A percentile compares a stretch with the other conserved stretches of the same genome.
phyloP scores from a whole-genome alignment of 805 yeast genomes.

The Yarrowia deformans region DNA sequence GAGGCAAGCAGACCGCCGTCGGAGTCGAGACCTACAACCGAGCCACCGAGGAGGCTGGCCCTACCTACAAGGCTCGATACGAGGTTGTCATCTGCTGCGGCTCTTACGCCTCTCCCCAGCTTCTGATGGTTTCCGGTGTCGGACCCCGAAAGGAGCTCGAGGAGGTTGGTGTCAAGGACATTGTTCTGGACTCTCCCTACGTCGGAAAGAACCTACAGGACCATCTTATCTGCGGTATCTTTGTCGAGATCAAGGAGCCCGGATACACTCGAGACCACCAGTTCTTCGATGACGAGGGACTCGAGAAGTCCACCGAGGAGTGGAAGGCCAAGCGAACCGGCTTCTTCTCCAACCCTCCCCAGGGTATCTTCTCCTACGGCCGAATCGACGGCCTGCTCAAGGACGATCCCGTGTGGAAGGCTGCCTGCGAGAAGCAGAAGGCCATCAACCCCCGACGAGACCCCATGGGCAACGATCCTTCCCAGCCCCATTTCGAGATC shows the following conservation, averaged over 20 bases:
- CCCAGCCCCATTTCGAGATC: slow-evolving; percentile 49
- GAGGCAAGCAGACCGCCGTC: slow-evolving; percentile 38
- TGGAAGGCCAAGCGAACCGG: slow-evolving; percentile 40
- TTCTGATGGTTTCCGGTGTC: slow-evolving; percentile 50
- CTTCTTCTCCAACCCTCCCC: slow-evolving; percentile 40
- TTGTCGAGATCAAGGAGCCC: slow-evolving; percentile 33
- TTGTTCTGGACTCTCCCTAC: slow-evolving; percentile 47
- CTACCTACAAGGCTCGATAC: slow-evolving; percentile 45
- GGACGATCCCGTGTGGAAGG: slow-evolving; percentile 43
- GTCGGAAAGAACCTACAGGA: slow-evolving; percentile 51
- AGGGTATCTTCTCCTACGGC: slow-evolving; percentile 38
- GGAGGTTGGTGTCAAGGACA: slow-evolving; percentile 46
- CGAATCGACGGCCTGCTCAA: slow-evolving; percentile 45
- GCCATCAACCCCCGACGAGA: slow-evolving; percentile 48
- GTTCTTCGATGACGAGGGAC: slow-evolving; percentile 39
- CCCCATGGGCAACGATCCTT: slow-evolving; percentile 47
- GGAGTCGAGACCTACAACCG: slow-evolving; percentile 39
- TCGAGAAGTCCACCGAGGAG: slow-evolving; percentile 38
- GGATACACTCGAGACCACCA: slow-evolving; percentile 38
- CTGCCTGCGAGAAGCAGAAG: slow-evolving; percentile 42
- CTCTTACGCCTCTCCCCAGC: slow-evolving; percentile 50
- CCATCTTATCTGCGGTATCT: slow-evolving; percentile 46
- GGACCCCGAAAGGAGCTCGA: slow-evolving; percentile 49
- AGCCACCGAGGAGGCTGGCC: slow-evolving; percentile 40
- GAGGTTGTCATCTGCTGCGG: slow-evolving; percentile 49